A percentile compares a stretch with the other conserved stretches of the same genome.
Conservation (phyloP, 2,329 filamentous ascomycete species). For the Clonostachys solani region DNA sequence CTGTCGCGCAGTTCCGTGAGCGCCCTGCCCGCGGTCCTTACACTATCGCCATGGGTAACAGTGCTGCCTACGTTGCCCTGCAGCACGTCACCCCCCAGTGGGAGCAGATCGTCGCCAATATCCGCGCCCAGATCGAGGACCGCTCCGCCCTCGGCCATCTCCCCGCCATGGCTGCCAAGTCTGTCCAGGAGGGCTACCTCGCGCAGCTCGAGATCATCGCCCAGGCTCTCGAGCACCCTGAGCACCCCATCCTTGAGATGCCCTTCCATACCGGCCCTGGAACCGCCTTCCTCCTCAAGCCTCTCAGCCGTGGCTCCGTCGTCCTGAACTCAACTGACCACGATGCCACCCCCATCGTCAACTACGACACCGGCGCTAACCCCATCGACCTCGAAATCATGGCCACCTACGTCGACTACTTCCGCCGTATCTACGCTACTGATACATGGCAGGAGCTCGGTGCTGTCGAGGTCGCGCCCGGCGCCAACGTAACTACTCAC, state of each 20-base stretch:
- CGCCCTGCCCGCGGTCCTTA: constrained; percentile 26
- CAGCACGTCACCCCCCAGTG: constrained; percentile 13
- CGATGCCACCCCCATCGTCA: constrained; percentile 19
- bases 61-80: constrained; percentile 19
- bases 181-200: constrained; percentile 15
- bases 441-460: constrained; percentile 16
- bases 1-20: constrained; percentile 19
- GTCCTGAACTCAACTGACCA: constrained; percentile 12
- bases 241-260: constrained; percentile 20
- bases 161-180: constrained; percentile 6
- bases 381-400: constrained; percentile 28
- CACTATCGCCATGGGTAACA: constrained; percentile 24
- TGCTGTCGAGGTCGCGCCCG: constrained; percentile 20
- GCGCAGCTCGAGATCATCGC: constrained; percentile 16
- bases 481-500: constrained; percentile 10
- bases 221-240: constrained; percentile 16
- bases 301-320: constrained; percentile 27
- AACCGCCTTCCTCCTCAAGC: constrained; percentile 18
- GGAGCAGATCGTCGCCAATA: constrained; percentile 11
- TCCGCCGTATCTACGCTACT: constrained; percentile 16
- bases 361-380: constrained; percentile 26
- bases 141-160: constrained; percentile 10
- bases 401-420: constrained; percentile 20
- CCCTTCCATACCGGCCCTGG: constrained; percentile 16
- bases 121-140: constrained; percentile 14